phyloP scores from a whole-genome alignment of 768 basidiomycete genomes.

The Boletellus sp. region DNA sequence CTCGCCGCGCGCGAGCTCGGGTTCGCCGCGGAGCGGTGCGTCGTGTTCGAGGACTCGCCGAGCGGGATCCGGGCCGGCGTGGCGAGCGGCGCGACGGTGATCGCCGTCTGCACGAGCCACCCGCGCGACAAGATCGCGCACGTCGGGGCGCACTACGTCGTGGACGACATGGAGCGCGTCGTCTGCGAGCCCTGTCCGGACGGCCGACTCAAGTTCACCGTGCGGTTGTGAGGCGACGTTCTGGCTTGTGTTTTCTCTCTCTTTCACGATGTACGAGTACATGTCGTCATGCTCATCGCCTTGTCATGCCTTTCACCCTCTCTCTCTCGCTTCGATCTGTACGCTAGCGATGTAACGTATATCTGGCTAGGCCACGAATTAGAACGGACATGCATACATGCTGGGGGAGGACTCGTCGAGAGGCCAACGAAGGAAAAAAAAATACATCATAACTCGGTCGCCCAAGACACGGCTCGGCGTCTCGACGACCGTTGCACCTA shows the following conservation, averaged over 20 bases:
- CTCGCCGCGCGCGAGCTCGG: conserved; percentile 59
- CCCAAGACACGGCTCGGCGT: too few relatives aligned
- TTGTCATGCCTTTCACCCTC: too few relatives aligned
- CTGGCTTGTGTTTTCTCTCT: too few relatives aligned
- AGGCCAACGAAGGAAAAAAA: too few relatives aligned
- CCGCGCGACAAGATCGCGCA: conserved; percentile 50
- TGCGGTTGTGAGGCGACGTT: conserved; percentile 30
- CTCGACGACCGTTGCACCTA: too few relatives aligned
- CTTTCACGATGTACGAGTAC: too few relatives aligned
- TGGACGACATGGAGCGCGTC: conserved; percentile 53
- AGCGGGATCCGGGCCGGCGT: conserved; percentile 65
- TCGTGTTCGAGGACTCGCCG: conserved; percentile 77
- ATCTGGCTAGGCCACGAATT: not conserved
- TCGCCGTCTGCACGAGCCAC: conserved; percentile 75
- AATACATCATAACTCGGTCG: too few relatives aligned
- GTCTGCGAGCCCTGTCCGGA: conserved; percentile 38
- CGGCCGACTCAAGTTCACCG: conserved; percentile 43
- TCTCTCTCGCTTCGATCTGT: too few relatives aligned
- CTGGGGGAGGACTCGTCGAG: too few relatives aligned
- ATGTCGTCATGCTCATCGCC: too few relatives aligned
- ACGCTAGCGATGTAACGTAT: conserved; percentile 1
- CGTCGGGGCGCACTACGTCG: conserved; percentile 54
- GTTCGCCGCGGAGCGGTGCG: conserved; percentile 53
- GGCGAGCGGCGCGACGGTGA: conserved; percentile 67
- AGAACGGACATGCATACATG: not conserved